A percentile compares a stretch with the other conserved stretches of the same genome.
Conservation (phyloP, 768 basidiomycete species). For the Lanmaoa rubissima region DNA sequence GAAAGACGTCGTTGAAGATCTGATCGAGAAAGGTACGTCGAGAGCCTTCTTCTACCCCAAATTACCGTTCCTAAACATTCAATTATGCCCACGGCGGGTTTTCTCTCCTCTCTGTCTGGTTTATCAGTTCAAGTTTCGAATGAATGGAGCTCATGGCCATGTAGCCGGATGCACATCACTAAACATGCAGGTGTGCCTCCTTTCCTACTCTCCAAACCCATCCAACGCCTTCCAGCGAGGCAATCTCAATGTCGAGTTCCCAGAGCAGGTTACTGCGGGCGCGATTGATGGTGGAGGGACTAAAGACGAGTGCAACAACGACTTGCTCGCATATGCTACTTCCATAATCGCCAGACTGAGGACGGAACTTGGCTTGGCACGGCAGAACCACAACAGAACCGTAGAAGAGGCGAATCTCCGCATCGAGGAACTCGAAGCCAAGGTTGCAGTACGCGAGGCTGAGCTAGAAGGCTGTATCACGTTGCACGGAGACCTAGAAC, state of each 20-base stretch:
- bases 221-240: conserved; percentile 16
- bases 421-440: conserved; percentile 47
- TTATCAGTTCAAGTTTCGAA: conserved; percentile 44
- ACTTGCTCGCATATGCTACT: conserved; percentile 42
- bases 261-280: conserved; percentile 18
- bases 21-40: conserved; percentile 60
- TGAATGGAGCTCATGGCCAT: conserved; percentile 46
- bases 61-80: not conserved
- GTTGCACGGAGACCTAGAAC: conserved; percentile 2
- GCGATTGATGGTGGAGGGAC: not conserved
- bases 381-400: conserved; percentile 40
- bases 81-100: not conserved
- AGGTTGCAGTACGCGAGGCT: conserved; percentile 55
- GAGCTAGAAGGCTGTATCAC: conserved; percentile 44
- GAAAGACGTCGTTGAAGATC: conserved; percentile 48
- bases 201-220: not conserved
- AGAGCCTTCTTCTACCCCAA: not conserved
- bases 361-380: conserved; percentile 44
- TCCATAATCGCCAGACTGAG: conserved; percentile 44
- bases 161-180: conserved; percentile 41
- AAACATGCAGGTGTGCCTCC: conserved; percentile 42
- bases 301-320: conserved; percentile 16
- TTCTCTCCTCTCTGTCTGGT: not conserved
- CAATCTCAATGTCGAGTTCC: conserved; percentile 20
- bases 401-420: conserved; percentile 40